phyloP scores from a whole-genome alignment of 2,329 filamentous ascomycete species.

The Cercospora janseana region DNA sequence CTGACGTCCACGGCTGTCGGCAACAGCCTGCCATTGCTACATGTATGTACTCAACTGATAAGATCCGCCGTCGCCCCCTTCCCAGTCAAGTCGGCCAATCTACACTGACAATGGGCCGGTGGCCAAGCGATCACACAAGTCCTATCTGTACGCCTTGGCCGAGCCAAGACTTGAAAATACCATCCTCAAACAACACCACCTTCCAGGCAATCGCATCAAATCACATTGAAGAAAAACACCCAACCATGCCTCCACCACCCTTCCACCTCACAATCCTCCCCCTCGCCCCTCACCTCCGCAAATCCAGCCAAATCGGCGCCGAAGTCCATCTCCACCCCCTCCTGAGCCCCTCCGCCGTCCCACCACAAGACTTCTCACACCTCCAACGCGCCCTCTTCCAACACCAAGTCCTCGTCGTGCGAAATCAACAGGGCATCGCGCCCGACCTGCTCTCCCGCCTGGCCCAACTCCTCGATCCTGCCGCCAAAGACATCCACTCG shows the following conservation, averaged over 20 bases:
- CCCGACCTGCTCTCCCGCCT: constrained; percentile 21
- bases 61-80: too few relatives aligned
- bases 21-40: too few relatives aligned
- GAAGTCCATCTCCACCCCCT: constrained; percentile 19
- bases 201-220: too few relatives aligned
- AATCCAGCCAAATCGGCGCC: constrained; percentile 22
- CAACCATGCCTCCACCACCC: constrained; percentile 19
- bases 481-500: constrained; percentile 24
- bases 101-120: too few relatives aligned
- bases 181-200: too few relatives aligned
- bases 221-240: background rate
- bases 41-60: too few relatives aligned
- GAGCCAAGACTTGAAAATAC: too few relatives aligned
- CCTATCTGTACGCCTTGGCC: too few relatives aligned
- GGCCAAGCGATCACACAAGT: too few relatives aligned
- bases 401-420: constrained; percentile 25
- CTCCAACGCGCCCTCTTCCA: constrained; percentile 24
- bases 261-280: constrained; percentile 11
- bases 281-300: constrained; percentile 14
- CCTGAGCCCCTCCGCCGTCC: constrained; percentile 15
- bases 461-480: constrained; percentile 25
- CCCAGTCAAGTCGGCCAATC: too few relatives aligned
- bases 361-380: constrained; percentile 17
- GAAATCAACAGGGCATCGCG: constrained; percentile 22
- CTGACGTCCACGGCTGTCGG: too few relatives aligned